These are phyloP conservation scores for Tetrapisispora phaffii DNA, from an alignment of 805 yeast genomes.

Conservation along the genomic window DNA sequence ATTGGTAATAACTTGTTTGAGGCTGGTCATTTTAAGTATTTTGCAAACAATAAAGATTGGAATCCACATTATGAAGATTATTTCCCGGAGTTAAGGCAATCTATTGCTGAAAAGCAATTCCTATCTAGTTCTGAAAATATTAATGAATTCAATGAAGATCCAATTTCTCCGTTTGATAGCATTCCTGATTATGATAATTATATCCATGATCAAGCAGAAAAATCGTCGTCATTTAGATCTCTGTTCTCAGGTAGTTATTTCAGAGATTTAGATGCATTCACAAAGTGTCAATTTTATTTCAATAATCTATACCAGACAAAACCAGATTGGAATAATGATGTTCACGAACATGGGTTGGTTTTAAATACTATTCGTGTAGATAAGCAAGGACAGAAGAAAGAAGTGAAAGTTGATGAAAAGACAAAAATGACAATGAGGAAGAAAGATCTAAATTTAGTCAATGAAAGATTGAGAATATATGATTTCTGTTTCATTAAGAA, in stretches of 20 bases:
- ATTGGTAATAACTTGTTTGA: not conserved
- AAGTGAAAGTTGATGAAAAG: too few relatives aligned
- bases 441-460: not conserved
- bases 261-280: slow-evolving; percentile 5
- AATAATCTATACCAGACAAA: slow-evolving; percentile 10
- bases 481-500: slow-evolving; percentile 11
- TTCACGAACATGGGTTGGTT: slow-evolving; percentile 5
- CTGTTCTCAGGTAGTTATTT: slow-evolving; percentile 1
- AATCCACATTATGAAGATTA: not conserved
- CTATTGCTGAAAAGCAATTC: not conserved
- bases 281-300: slow-evolving; percentile 13
- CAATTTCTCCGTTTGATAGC: slow-evolving; percentile 12
- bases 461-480: slow-evolving; percentile 14
- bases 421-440: not conserved
- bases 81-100: not conserved
- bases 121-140: not conserved
- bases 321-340: slow-evolving; percentile 12
- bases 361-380: slow-evolving; percentile 4
- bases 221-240: not conserved
- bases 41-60: not conserved
- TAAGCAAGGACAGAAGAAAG: not conserved
- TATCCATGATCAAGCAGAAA: not conserved
- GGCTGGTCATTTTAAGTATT: not conserved
- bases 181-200: slow-evolving; percentile 8
- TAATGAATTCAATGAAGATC: not conserved